These are phyloP conservation scores for Spathaspora hagerdaliae DNA, from an alignment of 805 yeast species.

Conservation along the genomic window DNA sequence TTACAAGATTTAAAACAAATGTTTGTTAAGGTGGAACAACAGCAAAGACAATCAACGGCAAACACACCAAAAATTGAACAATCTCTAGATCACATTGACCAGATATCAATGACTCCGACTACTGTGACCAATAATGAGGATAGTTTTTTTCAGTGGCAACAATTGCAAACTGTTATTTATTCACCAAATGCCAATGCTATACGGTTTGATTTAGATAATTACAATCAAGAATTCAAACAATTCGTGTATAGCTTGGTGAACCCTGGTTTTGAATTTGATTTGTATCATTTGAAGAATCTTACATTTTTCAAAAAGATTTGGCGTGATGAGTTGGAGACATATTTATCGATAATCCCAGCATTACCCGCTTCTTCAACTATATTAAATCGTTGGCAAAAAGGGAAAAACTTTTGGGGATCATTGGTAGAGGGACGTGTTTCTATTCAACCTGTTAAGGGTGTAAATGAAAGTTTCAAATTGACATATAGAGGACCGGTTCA, in stretches of 20 bases:
- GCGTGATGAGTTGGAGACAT: slow-evolving; percentile 68
- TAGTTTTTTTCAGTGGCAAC: slow-evolving; percentile 10
- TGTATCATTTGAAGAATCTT: slow-evolving; percentile 43
- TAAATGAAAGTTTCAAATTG: slow-evolving; percentile 67
- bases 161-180: slow-evolving; percentile 21
- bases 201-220: slow-evolving; percentile 43
- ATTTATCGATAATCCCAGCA: slow-evolving; percentile 28
- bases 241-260: slow-evolving; percentile 31
- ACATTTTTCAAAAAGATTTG: slow-evolving; percentile 62
- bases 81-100: slow-evolving; percentile 1
- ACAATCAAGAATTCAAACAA: slow-evolving; percentile 40
- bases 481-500: slow-evolving; percentile 16
- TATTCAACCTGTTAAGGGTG: slow-evolving; percentile 82
- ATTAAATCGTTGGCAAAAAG: slow-evolving; percentile 40
- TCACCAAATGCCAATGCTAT: slow-evolving; percentile 33
- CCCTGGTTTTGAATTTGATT: slow-evolving; percentile 33
- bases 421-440: slow-evolving; percentile 77
- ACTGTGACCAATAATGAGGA: not conserved
- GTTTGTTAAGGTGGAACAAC: slow-evolving; percentile 52
- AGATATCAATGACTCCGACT: slow-evolving; percentile 1
- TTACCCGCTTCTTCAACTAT: slow-evolving; percentile 48
- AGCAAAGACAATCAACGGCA: slow-evolving; percentile 14
- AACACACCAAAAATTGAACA: slow-evolving; percentile 9
- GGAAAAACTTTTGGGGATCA: slow-evolving; percentile 52
- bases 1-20: slow-evolving; percentile 59